phyloP scores from a whole-genome alignment of 495 filamentous ascomycete species.

The Coniosporium apollinis region DNA sequence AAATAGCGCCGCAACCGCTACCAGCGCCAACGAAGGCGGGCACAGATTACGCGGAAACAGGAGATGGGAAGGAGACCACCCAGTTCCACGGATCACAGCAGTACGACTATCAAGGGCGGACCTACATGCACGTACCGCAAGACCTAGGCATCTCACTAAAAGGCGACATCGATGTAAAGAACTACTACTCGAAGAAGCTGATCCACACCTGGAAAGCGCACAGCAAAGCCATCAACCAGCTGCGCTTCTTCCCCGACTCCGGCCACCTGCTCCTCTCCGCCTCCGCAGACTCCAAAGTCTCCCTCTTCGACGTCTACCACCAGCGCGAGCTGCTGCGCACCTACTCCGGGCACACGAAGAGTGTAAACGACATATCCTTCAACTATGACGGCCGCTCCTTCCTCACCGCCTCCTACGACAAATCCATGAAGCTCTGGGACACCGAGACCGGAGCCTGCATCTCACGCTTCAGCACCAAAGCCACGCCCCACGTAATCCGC shows the following conservation, averaged over 20 bases:
- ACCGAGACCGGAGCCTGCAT: constrained; percentile 84
- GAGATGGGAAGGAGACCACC: constrained; percentile 48
- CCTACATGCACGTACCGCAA: constrained; percentile 92
- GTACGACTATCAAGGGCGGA: constrained; percentile 83
- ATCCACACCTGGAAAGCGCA: constrained; percentile 81
- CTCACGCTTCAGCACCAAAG: constrained; percentile 74
- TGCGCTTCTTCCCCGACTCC: constrained; percentile 73
- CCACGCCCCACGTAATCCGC: constrained; percentile 84
- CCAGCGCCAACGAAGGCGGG: constrained; percentile 37
- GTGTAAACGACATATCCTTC: constrained; percentile 81
- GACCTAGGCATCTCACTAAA: constrained; percentile 79
- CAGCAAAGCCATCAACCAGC: constrained; percentile 66
- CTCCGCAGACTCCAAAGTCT: constrained; percentile 73
- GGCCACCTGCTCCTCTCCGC: constrained; percentile 81
- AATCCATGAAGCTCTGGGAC: constrained; percentile 94
- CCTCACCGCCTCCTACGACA: constrained; percentile 82
- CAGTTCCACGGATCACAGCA: constrained; percentile 70
- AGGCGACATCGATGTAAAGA: constrained; percentile 62
- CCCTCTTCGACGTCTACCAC: constrained; percentile 92
- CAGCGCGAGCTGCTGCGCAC: constrained; percentile 72
- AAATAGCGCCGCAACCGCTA: constrained; percentile 30
- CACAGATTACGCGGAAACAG: constrained; percentile 41
- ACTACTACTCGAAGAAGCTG: constrained; percentile 85
- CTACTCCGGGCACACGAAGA: constrained; percentile 79
- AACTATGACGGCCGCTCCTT: constrained; percentile 67